Evolutionary conservation across 2,329 filamentous ascomycete species (phyloP), one percentile per base, ranked within the genome.

Genomic region (Nothophoma quercina): DNA sequence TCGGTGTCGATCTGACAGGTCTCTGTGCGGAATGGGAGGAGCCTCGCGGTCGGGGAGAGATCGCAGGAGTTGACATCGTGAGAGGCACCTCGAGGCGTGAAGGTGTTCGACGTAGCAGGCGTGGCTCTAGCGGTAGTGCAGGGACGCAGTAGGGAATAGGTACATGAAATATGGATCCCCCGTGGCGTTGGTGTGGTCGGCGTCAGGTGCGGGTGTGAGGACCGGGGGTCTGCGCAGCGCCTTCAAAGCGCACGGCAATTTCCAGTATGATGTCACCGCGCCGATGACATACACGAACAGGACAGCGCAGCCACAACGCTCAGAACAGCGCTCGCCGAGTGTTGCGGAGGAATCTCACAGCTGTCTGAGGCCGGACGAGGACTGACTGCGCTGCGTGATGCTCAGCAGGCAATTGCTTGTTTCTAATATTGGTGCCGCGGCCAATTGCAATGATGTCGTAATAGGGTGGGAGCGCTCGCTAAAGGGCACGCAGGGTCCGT

Each of bases 11-110:
- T 40, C 69, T 62, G 40, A 67, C 58, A 29, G 57, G 55, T 5
- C 68, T 54, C 22, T 62, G 55, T 42, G 65, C 60, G 9, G 62
- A 56, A 41, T 65, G 57, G 40, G 70, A 68, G 7, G 63, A 40
- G 38, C 70, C 70, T 56, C 67, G 62, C 28, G 63, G 67, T 56
- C 70, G 49, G 29, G 68, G 64, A 26, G 69, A 70, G n/a, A 72
- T 42, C n/a, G 60, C 67, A 56, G 70, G 70, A 28, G 68, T 71
- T n/a, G 70, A 70, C 71, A 74, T 74, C 25, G 55, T 32, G 53
- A 43, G 38, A n/a, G 32, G 35, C 44, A 30, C 45, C 36, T 41
- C 23, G 44, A 43, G 47, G 45, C n/a, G n/a, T n/a, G n/a, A 18
- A 13, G 38, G 19, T 19, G 29, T 34, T 7, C 48, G 48, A 50